Percentiles rank a stretch among this genome's conserved stretches.
phyloP scores from a whole-genome alignment of 2,329 filamentous ascomycete species.

The Alternaria sp. region DNA sequence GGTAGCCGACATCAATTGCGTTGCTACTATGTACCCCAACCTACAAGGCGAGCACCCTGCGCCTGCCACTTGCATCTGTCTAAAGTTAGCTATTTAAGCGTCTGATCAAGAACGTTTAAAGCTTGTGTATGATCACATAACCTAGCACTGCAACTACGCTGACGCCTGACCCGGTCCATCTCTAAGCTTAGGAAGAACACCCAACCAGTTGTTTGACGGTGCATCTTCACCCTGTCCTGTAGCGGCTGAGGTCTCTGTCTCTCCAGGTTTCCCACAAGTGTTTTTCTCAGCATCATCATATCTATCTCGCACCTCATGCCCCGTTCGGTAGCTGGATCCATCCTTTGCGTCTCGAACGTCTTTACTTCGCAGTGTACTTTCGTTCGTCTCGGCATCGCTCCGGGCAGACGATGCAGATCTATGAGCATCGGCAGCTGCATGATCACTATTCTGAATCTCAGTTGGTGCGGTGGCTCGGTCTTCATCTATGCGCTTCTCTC shows the following conservation, averaged over 20 bases:
- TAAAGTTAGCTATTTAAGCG: not conserved
- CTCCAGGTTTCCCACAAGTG: not conserved
- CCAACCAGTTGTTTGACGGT: slow-evolving; percentile 21
- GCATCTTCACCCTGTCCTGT: slow-evolving; percentile 12
- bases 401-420: not conserved
- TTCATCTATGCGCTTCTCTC: slow-evolving; percentile 31
- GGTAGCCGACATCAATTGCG: not conserved
- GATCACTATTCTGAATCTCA: not conserved
- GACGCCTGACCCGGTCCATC: slow-evolving; percentile 12
- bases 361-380: slow-evolving; percentile 11
- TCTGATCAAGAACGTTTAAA: not conserved
- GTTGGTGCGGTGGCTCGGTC: slow-evolving; percentile 15
- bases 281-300: slow-evolving; percentile 8
- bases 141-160: not conserved
- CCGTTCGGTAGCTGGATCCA: not conserved
- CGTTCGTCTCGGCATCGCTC: slow-evolving; percentile 8
- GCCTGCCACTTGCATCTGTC: not conserved
- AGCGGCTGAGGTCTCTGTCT: not conserved
- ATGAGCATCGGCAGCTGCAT: not conserved
- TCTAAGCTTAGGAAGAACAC: slow-evolving; percentile 19
- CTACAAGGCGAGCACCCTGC: not conserved
- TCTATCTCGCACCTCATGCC: slow-evolving; percentile 12
- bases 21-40: not conserved
- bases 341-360: not conserved
- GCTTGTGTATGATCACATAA: slow-evolving; percentile 1